A percentile compares a stretch with the other conserved stretches of the same genome.
Conservation (phyloP, 2,329 filamentous ascomycete species). For the Penicillium sp. region DNA sequence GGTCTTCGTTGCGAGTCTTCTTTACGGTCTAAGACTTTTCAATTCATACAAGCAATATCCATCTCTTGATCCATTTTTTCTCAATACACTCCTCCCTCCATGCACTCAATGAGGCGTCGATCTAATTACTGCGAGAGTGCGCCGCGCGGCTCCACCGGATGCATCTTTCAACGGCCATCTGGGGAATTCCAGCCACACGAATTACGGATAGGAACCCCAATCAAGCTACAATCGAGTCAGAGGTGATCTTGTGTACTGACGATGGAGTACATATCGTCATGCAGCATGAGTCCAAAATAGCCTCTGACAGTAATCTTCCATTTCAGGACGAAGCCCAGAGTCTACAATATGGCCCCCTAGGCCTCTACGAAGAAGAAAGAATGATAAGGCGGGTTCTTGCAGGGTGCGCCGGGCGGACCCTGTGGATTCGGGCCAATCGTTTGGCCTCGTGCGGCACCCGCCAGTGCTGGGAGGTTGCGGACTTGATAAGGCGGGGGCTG, state of each 20-base stretch:
- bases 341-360: too few species aligned
- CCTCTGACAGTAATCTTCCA: not conserved
- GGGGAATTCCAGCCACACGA: not conserved
- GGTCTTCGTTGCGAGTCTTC: too few species aligned
- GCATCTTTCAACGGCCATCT: conserved; percentile 13
- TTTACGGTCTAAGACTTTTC: too few species aligned
- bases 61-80: too few species aligned
- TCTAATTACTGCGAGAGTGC: not conserved
- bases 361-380: not conserved
- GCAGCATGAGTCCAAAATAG: not conserved
- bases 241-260: not conserved
- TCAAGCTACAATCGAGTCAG: not conserved
- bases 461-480: not conserved
- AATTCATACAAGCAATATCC: too few species aligned
- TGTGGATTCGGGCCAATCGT: conserved; percentile 18
- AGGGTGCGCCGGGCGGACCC: conserved; percentile 1
- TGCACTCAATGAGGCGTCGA: not conserved
- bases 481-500: conserved; percentile 1
- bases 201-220: not conserved
- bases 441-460: conserved; percentile 18
- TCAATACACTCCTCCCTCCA: too few species aligned
- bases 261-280: not conserved
- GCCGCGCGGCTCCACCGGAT: conserved; percentile 15
- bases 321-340: too few species aligned
- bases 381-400: conserved; percentile 3